A percentile compares a stretch with the other conserved stretches of the same genome.
These are phyloP conservation scores for Achaetomium macrosporum DNA, from an alignment of 2,329 filamentous ascomycete species.

Conservation along the genomic window DNA sequence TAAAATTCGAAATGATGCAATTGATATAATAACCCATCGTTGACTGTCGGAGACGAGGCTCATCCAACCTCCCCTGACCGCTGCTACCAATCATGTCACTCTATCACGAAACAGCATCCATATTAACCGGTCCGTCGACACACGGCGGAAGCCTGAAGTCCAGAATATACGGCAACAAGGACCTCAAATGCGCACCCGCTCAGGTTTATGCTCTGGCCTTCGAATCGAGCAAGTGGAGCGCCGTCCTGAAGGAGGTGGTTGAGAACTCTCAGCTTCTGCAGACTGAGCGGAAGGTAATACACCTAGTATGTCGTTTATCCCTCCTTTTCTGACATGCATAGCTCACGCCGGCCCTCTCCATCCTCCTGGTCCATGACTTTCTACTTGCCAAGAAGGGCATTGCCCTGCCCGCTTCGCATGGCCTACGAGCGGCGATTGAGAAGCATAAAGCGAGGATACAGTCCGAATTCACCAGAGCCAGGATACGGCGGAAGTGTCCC, in stretches of 20 bases:
- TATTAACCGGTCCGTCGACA: slow-evolving; percentile 59
- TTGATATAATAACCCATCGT: neutral
- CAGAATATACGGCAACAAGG: slow-evolving; percentile 68
- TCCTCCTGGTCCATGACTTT: slow-evolving; percentile 82
- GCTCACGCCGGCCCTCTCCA: slow-evolving; percentile 72
- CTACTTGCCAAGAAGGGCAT: slow-evolving; percentile 77
- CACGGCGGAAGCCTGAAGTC: slow-evolving; percentile 83
- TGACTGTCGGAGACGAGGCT: neutral
- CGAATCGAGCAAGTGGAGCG: slow-evolving; percentile 87
- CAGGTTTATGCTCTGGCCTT: slow-evolving; percentile 83
- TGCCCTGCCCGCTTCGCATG: slow-evolving; percentile 72
- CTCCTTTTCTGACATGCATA: slow-evolving; percentile 34
- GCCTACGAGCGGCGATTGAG: slow-evolving; percentile 67
- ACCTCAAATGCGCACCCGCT: slow-evolving; percentile 68
- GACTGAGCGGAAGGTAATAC: slow-evolving; percentile 73
- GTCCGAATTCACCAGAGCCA: slow-evolving; percentile 75
- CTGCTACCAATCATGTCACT: slow-evolving; percentile 71
- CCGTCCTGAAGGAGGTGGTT: slow-evolving; percentile 80
- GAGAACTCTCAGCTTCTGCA: slow-evolving; percentile 69
- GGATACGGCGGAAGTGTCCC: slow-evolving; percentile 64
- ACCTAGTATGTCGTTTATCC: slow-evolving; percentile 16
- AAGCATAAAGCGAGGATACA: slow-evolving; percentile 74
- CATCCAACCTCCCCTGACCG: neutral
- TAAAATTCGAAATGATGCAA: no score
- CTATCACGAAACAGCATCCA: slow-evolving; percentile 81